Evolutionary conservation across 2,329 filamentous ascomycete genomes (phyloP).

Genomic region (Aspergillus transmontanensis): DNA sequence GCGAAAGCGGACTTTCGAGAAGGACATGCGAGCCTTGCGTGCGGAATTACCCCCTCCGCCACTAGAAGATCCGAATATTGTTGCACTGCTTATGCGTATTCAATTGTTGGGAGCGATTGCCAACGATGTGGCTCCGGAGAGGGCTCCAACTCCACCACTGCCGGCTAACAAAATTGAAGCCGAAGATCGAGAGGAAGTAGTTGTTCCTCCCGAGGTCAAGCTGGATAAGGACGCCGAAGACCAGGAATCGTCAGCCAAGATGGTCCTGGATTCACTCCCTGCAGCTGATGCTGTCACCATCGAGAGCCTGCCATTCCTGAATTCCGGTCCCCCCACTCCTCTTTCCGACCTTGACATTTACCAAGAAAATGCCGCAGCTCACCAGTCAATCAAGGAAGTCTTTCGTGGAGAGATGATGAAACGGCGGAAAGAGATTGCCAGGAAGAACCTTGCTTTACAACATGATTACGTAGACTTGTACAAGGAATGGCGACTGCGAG

Average conservation of each 20-base stretch:
- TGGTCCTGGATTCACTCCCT: constrained; percentile 18
- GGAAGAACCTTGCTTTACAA: constrained; percentile 43
- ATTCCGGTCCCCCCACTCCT: constrained; percentile 45
- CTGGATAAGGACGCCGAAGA: constrained; percentile 18
- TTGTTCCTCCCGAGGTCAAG: constrained; percentile 15
- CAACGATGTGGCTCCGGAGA: constrained; percentile 34
- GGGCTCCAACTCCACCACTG: constrained; percentile 9
- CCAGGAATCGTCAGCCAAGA: constrained; percentile 17
- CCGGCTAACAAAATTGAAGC: constrained; percentile 3
- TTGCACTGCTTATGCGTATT: constrained; percentile 45
- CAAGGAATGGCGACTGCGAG: constrained; percentile 47
- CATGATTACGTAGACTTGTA: constrained; percentile 46
- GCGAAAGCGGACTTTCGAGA: constrained; percentile 48
- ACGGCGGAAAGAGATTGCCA: constrained; percentile 39
- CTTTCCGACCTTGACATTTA: constrained; percentile 48
- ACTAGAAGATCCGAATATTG: constrained; percentile 45
- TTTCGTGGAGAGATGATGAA: constrained; percentile 43
- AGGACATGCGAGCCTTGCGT: constrained; percentile 46
- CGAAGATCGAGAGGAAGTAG: constrained; percentile 8
- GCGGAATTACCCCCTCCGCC: constrained; percentile 46
- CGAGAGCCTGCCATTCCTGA: constrained; percentile 50
- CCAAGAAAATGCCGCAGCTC: constrained; percentile 43
- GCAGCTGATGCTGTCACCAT: constrained; percentile 37
- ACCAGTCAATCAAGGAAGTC: constrained; percentile 42
- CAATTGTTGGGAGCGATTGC: constrained; percentile 48